Conservation (phyloP, 2,329 filamentous ascomycete genomes). For the Cordyceps javanica region DNA sequence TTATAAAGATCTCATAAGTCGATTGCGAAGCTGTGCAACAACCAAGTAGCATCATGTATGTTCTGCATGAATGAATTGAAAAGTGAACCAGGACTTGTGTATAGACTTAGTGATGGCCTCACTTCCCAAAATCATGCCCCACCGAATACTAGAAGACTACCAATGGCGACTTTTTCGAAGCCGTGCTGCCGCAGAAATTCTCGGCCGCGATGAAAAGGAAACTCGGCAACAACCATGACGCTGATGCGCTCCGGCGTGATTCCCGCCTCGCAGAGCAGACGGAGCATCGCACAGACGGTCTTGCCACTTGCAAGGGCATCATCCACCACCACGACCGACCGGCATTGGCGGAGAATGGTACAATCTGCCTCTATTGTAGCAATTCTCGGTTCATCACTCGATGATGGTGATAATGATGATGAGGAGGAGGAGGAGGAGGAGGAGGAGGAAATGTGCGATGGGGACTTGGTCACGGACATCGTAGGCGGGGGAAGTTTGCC, state of each 20-base stretch:
- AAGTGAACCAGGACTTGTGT: too few relatives aligned
- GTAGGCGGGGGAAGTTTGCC: slow-evolving; percentile 55
- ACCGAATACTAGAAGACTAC: slow-evolving; percentile 44
- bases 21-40: too few relatives aligned
- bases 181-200: slow-evolving; percentile 37
- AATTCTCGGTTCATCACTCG: slow-evolving; percentile 4
- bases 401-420: slow-evolving; percentile 12
- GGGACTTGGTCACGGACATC: slow-evolving; percentile 38
- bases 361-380: slow-evolving; percentile 42
- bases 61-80: too few relatives aligned
- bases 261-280: slow-evolving; percentile 39
- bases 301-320: slow-evolving; percentile 52
- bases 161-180: slow-evolving; percentile 44
- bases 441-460: slow-evolving; percentile 48
- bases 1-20: too few relatives aligned
- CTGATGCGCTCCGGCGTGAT: slow-evolving; percentile 34
- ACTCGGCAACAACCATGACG: slow-evolving; percentile 52
- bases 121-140: slow-evolving; percentile 16
- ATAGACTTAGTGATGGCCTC: too few relatives aligned
- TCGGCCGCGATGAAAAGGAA: slow-evolving; percentile 48
- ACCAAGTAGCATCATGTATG: too few relatives aligned
- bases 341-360: slow-evolving; percentile 32
- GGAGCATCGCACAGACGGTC: slow-evolving; percentile 48
- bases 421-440: too few relatives aligned
- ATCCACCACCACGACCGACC: slow-evolving; percentile 50